A percentile compares a stretch with the other conserved stretches of the same genome.
phyloP scores from a whole-genome alignment of 371 early-diverging fungal species.

The Batkoa obscura region DNA sequence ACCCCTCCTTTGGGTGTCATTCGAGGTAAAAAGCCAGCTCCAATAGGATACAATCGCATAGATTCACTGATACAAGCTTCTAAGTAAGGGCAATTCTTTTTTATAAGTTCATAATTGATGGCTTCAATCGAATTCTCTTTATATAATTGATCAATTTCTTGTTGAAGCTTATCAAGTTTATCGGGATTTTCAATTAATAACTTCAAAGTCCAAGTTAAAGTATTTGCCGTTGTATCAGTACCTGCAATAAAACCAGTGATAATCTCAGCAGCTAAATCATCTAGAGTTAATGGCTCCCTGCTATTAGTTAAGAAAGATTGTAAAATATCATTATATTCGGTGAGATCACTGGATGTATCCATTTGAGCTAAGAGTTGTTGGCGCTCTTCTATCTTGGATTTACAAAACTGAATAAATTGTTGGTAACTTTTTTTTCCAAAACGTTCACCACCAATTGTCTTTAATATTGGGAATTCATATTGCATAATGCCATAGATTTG shows the following conservation, averaged over 20 bases:
- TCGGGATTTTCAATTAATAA: slow-evolving; percentile 8
- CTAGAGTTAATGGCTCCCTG: slow-evolving; percentile 7
- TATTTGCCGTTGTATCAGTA: slow-evolving; percentile 11
- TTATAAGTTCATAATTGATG: slow-evolving; percentile 9
- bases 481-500: not conserved
- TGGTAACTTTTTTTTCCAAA: not conserved
- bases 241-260: slow-evolving; percentile 12
- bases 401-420: not conserved
- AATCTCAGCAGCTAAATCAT: slow-evolving; percentile 9
- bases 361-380: not conserved
- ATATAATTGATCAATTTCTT: slow-evolving; percentile 7
- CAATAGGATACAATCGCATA: slow-evolving; percentile 11
- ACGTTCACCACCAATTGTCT: not conserved
- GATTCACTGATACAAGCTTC: slow-evolving; percentile 15
- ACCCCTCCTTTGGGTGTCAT: slow-evolving; percentile 5
- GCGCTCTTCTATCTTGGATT: not conserved
- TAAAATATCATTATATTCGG: slow-evolving; percentile 11
- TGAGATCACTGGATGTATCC: no score
- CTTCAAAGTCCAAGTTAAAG: slow-evolving; percentile 10
- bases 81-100: slow-evolving; percentile 12
- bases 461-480: slow-evolving; percentile 7
- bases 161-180: not conserved
- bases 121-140: not conserved
- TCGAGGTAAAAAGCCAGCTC: slow-evolving; percentile 8
- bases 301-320: slow-evolving; percentile 11